Evolutionary conservation across 768 basidiomycete genomes (phyloP).

Genomic region (Psilocybe sp.): DNA sequence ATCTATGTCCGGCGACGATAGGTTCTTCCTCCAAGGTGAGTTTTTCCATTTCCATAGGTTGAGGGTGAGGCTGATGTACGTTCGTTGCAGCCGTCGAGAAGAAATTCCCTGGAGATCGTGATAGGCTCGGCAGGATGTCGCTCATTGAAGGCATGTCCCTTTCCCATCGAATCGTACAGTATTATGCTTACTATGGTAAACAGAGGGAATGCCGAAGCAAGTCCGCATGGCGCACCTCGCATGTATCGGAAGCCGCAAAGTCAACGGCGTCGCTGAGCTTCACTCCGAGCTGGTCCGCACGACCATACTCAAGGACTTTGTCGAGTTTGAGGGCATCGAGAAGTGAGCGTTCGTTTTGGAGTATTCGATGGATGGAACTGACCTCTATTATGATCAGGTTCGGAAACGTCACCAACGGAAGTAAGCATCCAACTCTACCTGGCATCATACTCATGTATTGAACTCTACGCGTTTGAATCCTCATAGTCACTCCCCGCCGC

Average conservation of each 20-base stretch:
- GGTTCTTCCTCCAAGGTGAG: constrained; percentile 72
- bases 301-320: constrained; percentile 88
- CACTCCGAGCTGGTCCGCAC: constrained; percentile 87
- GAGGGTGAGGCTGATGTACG: neutral
- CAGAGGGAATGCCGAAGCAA: constrained; percentile 84
- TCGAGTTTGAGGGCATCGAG: constrained; percentile 86
- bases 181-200: neutral
- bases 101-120: constrained; percentile 86
- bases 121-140: constrained; percentile 80
- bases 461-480: no score
- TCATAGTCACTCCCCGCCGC: constrained; percentile 81
- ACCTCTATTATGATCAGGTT: constrained; percentile 41
- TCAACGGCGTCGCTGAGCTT: constrained; percentile 96
- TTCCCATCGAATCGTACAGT: neutral
- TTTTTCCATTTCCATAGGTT: neutral
- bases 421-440: constrained; percentile 41
- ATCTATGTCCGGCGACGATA: constrained; percentile 6
- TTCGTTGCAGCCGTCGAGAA: constrained; percentile 70
- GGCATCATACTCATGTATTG: no score
- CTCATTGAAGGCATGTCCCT: constrained; percentile 73
- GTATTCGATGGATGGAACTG: neutral
- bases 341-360: constrained; percentile 46
- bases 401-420: constrained; percentile 91
- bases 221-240: constrained; percentile 92
- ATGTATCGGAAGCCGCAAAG: constrained; percentile 81